Conservation (phyloP, 768 basidiomycete genomes). For the Suillus sp. region DNA sequence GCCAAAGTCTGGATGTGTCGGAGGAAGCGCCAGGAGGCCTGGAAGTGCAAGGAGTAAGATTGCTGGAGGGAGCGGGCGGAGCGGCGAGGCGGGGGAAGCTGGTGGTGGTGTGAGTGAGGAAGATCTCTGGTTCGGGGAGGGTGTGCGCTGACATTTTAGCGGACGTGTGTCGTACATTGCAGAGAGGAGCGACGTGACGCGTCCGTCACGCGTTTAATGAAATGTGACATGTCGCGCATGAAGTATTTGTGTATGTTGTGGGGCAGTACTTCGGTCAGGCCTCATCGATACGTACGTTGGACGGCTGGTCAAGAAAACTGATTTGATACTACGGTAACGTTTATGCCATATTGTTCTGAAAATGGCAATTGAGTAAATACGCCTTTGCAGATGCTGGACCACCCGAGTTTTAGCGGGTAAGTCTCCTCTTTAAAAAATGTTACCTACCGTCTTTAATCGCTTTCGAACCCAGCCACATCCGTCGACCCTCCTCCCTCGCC, state of each 20-base stretch:
- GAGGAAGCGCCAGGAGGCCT: slow-evolving; percentile 61
- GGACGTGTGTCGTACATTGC: slow-evolving; percentile 35
- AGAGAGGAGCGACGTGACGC: slow-evolving; percentile 11
- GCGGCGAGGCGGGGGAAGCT: neutral
- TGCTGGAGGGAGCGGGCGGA: slow-evolving; percentile 42
- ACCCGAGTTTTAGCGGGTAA: neutral
- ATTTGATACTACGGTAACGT: neutral
- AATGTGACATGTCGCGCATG: slow-evolving; percentile 31
- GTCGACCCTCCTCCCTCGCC: slow-evolving; percentile 37
- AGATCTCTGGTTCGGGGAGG: neutral
- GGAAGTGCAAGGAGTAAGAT: slow-evolving; percentile 65
- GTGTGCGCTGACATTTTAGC: slow-evolving; percentile 35
- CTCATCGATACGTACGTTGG: neutral
- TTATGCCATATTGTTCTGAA: neutral
- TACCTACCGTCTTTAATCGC: neutral
- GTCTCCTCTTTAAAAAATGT: slow-evolving; percentile 1
- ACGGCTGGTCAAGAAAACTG: neutral
- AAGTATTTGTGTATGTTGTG: neutral
- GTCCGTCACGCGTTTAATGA: slow-evolving; percentile 32
- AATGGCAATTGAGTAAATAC: neutral
- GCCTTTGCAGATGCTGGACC: neutral
- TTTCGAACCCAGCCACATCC: slow-evolving; percentile 7
- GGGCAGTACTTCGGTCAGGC: neutral
- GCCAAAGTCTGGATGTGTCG: slow-evolving; percentile 56
- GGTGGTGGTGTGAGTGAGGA: slow-evolving; percentile 5